Evolutionary conservation across 2,329 filamentous ascomycete species (phyloP), one percentile per base, ranked within the genome.

Genomic region (Cytospora chrysosperma): DNA sequence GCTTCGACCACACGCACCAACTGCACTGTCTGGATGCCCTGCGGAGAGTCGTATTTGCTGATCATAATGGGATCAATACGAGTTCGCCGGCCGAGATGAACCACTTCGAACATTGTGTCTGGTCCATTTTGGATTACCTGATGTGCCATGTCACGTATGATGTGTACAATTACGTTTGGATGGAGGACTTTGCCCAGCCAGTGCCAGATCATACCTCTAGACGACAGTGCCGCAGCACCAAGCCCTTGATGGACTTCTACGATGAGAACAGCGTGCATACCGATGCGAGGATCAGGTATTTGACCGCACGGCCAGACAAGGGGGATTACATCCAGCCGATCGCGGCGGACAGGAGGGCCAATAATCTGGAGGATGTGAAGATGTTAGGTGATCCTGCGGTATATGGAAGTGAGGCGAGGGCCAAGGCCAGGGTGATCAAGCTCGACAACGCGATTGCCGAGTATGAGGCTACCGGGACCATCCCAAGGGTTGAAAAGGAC

Each of bases 1-100:
- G 56, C 40, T 58, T 58, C 56, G 56, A 58, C 30, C 56, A 59
- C 56, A 59, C 56, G 43, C 56, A 59, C 40, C 56, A 59, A 47
- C 28, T 59, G 47, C 56, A 59, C 21, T 59, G 56, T 49, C 43
- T 51, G 21, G 56, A 59, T 32, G 56, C 28, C 2, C 24, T 59
- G 56, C 56, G 56, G 5, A 26, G 56, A 15, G 43, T 51, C n/a
- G 28, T 59, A 19, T 59, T 59, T 12, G 28, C 56, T 12, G 56
- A 40, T 21, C 56, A 59, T 26, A 51, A 51, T 32, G 43, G 30
- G 7, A 51, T 59, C 43, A 59, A 59, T 32, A 59, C 56, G 28
- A 50, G 40, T 32, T 50, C 43, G n/a, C 7, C 43, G 12, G 28
- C 56, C 13, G 56, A 51, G 43, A 59, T 51, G 56, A 59, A 59